phyloP scores from a whole-genome alignment of 306 rosid species.

The Quercus rubra region DNA sequence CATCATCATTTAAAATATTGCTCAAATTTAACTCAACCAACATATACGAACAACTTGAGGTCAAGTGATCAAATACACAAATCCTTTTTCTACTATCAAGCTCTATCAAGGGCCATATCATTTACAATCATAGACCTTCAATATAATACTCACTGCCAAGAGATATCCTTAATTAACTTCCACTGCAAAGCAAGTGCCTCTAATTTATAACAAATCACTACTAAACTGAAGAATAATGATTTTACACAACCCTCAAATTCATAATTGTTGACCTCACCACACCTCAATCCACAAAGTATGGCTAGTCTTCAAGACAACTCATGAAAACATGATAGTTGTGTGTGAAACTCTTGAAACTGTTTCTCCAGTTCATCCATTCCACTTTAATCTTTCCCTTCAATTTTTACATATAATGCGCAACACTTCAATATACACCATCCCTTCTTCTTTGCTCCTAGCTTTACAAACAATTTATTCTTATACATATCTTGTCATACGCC shows the following conservation, averaged over 20 bases:
- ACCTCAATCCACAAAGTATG: not conserved
- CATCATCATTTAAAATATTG: no score
- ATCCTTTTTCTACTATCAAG: no score
- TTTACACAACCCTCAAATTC: not conserved
- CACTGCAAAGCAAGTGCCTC: not conserved
- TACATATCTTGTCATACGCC: not conserved
- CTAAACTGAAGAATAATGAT: not conserved
- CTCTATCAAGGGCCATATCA: not conserved
- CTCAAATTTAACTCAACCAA: no score
- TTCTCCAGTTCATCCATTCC: not conserved
- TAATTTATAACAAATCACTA: not conserved
- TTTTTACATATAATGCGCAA: not conserved
- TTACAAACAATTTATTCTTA: not conserved
- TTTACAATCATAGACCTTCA: not conserved
- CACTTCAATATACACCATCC: not conserved
- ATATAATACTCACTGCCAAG: not conserved
- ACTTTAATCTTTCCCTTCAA: not conserved
- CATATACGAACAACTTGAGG: no score
- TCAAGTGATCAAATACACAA: no score
- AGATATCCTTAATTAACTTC: not conserved
- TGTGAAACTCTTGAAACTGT: not conserved
- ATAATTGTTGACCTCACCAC: not conserved
- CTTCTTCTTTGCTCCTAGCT: not conserved
- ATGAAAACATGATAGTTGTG: not conserved
- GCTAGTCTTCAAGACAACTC: not conserved